Evolutionary conservation across 1,284 basidiomycete species (phyloP).

Genomic region (Inonotus hispidus): DNA sequence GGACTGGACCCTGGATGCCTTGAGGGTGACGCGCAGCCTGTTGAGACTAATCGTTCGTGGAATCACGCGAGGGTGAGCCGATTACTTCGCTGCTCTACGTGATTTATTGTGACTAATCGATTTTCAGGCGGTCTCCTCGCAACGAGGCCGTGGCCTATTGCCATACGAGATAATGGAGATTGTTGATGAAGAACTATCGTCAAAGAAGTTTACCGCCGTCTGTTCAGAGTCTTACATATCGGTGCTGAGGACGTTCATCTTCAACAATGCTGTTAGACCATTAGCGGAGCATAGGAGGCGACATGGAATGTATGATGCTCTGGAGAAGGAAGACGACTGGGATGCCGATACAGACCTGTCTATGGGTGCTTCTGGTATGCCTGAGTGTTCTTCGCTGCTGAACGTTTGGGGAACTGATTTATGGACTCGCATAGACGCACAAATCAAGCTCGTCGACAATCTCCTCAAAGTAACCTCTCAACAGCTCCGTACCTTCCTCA

Average conservation of each 20-base stretch:
- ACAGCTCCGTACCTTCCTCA: conserved; percentile 78
- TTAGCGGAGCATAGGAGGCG: conserved; percentile 68
- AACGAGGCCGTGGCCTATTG: conserved; percentile 60
- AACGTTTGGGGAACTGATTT: neutral
- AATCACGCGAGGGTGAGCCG: conserved; percentile 74
- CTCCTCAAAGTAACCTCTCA: conserved; percentile 83
- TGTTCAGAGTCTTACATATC: conserved; percentile 77
- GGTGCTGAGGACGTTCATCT: conserved; percentile 73
- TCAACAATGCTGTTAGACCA: conserved; percentile 60
- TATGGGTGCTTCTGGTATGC: conserved; percentile 66
- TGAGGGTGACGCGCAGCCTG: conserved; percentile 90
- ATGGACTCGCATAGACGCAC: conserved; percentile 39
- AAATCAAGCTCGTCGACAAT: conserved; percentile 79
- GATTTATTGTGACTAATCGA: neutral
- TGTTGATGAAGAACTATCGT: conserved; percentile 59
- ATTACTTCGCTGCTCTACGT: neutral
- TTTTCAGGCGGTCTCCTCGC: conserved; percentile 57
- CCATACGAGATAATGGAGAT: conserved; percentile 87
- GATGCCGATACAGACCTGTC: conserved; percentile 75
- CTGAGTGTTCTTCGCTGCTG: neutral
- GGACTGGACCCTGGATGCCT: conserved; percentile 95
- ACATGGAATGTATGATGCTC: conserved; percentile 83
- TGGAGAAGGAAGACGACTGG: conserved; percentile 73
- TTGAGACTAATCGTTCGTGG: conserved; percentile 88
- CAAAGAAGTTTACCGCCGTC: conserved; percentile 58